Evolutionary conservation across 2,329 filamentous ascomycete species (phyloP).

Genomic region (Diplodia intermedia): DNA sequence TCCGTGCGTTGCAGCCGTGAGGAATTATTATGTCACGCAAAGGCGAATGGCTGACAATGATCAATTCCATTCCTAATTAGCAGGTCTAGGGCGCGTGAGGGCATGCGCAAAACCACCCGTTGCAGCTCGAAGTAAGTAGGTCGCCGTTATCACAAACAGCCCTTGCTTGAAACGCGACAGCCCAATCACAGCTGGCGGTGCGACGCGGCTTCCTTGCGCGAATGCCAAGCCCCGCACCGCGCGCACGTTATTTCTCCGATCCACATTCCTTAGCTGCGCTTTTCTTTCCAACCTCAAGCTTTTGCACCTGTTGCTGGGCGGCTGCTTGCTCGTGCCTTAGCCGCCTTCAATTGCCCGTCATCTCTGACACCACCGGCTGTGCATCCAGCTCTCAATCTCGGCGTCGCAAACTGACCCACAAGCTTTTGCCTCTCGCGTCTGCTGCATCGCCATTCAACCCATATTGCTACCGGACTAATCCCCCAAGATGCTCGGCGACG

Average conservation of each 20-base stretch:
- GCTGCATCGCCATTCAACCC: neutral
- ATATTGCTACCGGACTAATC: neutral
- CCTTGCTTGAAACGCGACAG: constrained; percentile 4
- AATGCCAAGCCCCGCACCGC: neutral
- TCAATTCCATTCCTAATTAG: neutral
- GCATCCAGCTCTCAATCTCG: neutral
- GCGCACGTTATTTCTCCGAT: constrained; percentile 1
- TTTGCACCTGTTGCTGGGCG: constrained; percentile 1
- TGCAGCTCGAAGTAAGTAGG: neutral
- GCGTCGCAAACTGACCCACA: neutral
- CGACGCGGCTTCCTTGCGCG: neutral
- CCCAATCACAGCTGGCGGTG: constrained; percentile 2
- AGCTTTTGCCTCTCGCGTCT: neutral
- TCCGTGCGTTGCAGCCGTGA: too few species aligned
- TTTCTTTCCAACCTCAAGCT: constrained; percentile 1
- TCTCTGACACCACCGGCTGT: neutral
- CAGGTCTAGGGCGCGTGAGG: neutral
- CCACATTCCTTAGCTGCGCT: constrained; percentile 6
- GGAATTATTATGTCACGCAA: too few species aligned
- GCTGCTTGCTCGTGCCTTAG: neutral
- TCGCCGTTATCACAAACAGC: neutral
- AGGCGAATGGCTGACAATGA: too few species aligned
- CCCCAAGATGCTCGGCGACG: constrained; percentile 28
- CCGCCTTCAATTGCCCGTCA: neutral
- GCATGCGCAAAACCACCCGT: neutral